Percentiles rank a stretch among this genome's conserved stretches.
Evolutionary conservation across 164 flowering plant species (phyloP).

Genomic region (Kingdonia uniflora): DNA sequence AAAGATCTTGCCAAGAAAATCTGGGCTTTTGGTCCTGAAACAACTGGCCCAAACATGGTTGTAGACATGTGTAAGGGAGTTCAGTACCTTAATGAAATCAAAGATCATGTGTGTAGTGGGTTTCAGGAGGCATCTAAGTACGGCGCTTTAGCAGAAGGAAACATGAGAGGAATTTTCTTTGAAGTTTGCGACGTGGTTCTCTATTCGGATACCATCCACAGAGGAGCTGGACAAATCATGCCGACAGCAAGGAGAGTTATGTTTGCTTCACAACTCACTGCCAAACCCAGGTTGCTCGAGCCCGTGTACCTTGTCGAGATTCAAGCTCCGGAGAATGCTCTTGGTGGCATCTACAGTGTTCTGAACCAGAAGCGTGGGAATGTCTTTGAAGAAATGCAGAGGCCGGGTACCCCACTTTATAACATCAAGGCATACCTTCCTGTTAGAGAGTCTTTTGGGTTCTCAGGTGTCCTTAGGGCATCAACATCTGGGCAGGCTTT

Average conservation of each 20-base stretch:
- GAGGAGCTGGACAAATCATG: conserved; percentile 27
- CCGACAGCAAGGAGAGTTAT: conserved; percentile 27
- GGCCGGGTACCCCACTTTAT: conserved; percentile 54
- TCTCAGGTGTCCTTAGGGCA: conserved; percentile 32
- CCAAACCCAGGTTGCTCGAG: conserved; percentile 25
- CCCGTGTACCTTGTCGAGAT: conserved; percentile 26
- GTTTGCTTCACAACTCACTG: conserved; percentile 27
- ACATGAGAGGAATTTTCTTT: conserved; percentile 29
- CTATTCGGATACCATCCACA: conserved; percentile 27
- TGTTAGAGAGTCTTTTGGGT: conserved; percentile 42
- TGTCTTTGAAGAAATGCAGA: conserved; percentile 55
- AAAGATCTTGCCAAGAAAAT: conserved; percentile 29
- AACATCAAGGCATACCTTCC: conserved; percentile 49
- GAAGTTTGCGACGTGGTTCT: conserved; percentile 31
- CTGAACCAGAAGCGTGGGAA: conserved; percentile 52
- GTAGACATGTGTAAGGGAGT: conserved; percentile 32
- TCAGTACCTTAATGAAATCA: conserved; percentile 29
- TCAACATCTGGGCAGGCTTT: conserved; percentile 53
- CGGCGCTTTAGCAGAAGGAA: conserved; percentile 27
- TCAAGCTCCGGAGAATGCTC: conserved; percentile 40
- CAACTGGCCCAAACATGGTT: conserved; percentile 29
- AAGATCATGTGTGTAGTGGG: conserved; percentile 26
- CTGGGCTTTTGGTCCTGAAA: conserved; percentile 32
- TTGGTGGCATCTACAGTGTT: conserved; percentile 48
- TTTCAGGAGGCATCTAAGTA: conserved; percentile 31